phyloP scores from a whole-genome alignment of 768 basidiomycete genomes.

The Sistotremastrum suecicum region DNA sequence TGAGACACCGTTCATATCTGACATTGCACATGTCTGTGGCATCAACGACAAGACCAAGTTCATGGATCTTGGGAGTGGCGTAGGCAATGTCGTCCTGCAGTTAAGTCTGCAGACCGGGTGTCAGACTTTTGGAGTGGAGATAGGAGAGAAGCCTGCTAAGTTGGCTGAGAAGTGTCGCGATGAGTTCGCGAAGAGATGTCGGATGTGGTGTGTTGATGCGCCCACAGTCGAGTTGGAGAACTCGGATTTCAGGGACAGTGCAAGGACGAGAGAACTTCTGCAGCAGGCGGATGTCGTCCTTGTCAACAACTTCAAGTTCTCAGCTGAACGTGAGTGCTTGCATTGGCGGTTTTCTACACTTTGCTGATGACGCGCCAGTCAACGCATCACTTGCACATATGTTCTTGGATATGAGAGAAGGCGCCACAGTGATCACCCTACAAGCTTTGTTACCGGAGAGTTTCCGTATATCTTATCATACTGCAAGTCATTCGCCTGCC shows the following conservation, averaged over 20 bases:
- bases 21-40: conserved; percentile 42
- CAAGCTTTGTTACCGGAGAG: conserved; percentile 71
- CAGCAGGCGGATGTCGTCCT: conserved; percentile 80
- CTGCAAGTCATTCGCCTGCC: conserved; percentile 30
- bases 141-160: conserved; percentile 63
- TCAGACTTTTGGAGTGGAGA: conserved; percentile 63
- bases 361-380: conserved; percentile 28
- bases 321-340: conserved; percentile 46
- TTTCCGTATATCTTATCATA: conserved; percentile 72
- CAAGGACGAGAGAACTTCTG: conserved; percentile 54
- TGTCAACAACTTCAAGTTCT: conserved; percentile 80
- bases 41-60: conserved; percentile 52
- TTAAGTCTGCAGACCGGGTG: conserved; percentile 72
- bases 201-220: conserved; percentile 80
- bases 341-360: not conserved
- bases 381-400: conserved; percentile 79
- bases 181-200: conserved; percentile 63
- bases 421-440: conserved; percentile 79
- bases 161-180: conserved; percentile 65
- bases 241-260: conserved; percentile 71
- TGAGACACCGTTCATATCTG: conserved; percentile 57
- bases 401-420: conserved; percentile 90
- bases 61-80: conserved; percentile 76
- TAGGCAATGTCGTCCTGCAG: conserved; percentile 75
- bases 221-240: conserved; percentile 70